Evolutionary conservation across 164 flowering plant species (phyloP).

Genomic region (Akebia trifoliata): DNA sequence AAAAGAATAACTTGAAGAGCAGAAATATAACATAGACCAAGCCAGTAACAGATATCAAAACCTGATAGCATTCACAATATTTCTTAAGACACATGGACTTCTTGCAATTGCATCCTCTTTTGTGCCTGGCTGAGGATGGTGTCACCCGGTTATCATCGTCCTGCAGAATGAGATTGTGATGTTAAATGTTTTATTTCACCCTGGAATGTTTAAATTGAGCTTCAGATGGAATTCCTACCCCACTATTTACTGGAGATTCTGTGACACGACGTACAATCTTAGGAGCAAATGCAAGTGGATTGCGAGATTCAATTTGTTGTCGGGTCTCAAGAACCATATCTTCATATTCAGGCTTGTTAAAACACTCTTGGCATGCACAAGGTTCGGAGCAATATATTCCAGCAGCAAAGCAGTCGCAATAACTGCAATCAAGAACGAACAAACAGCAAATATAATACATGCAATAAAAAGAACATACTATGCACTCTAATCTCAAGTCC

Average conservation of each 20-base stretch:
- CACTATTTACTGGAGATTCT: conserved; percentile 28
- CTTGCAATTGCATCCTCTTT: conserved; percentile 90
- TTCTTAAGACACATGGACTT: conserved; percentile 77
- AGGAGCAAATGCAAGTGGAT: conserved; percentile 87
- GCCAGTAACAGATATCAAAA: conserved; percentile 14
- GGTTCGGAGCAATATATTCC: conserved; percentile 66
- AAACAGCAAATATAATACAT: no score
- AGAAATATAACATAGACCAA: not conserved
- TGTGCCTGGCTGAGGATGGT: conserved; percentile 70
- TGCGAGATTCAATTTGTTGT: conserved; percentile 64
- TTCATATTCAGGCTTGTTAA: conserved; percentile 59
- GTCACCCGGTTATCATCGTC: conserved; percentile 38
- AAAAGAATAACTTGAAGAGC: not conserved
- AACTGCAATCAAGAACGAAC: conserved; percentile 35
- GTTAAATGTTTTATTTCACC: not conserved
- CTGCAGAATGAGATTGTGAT: conserved; percentile 21
- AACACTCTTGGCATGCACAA: conserved; percentile 78
- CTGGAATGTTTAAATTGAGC: not conserved
- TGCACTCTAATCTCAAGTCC: not conserved
- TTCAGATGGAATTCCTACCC: conserved; percentile 22
- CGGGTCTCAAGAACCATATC: conserved; percentile 56
- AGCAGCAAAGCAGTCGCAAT: conserved; percentile 88
- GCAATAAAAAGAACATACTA: no score
- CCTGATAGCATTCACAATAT: conserved; percentile 92
- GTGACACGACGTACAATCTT: conserved; percentile 36